phyloP scores from a whole-genome alignment of 139 green algal species.

The Limnomonas spitsbergensis region DNA sequence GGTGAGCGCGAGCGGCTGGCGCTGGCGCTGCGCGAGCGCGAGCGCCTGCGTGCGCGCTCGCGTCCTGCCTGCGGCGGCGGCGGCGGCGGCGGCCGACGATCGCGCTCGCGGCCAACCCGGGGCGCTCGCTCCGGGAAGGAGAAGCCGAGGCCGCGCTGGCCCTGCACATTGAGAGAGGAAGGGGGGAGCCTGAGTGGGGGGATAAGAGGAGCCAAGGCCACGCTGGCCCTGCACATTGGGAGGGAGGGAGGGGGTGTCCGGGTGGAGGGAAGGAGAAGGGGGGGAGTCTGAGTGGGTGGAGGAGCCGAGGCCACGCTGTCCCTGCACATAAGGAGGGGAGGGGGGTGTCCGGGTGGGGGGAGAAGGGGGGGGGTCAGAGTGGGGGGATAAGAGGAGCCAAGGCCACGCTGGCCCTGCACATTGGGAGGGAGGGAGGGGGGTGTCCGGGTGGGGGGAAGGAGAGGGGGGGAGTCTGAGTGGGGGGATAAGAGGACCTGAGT shows the following conservation, averaged over 20 bases:
- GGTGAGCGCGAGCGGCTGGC: constrained; percentile 10
- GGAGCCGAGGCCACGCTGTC: constrained; percentile 48
- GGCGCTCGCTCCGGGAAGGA: not conserved
- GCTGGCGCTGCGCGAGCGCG: constrained; percentile 4
- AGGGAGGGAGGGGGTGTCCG: too few species aligned
- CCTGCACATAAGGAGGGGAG: too few species aligned
- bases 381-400: constrained; percentile 46
- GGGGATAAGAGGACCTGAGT: constrained; percentile 52
- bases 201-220: constrained; percentile 47
- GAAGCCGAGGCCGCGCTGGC: constrained; percentile 49
- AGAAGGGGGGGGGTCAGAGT: too few species aligned
- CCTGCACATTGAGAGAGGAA: too few species aligned
- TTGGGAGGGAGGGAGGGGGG: too few species aligned
- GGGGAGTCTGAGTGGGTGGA: too few species aligned
- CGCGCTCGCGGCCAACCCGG: too few species aligned
- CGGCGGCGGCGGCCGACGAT: not conserved
- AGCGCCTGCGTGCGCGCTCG: constrained; percentile 17
- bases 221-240: constrained; percentile 14
- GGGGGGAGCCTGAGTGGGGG: too few species aligned
- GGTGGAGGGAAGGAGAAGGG: too few species aligned
- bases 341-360: too few species aligned
- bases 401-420: constrained; percentile 26
- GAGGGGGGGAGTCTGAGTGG: too few species aligned
- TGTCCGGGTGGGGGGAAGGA: too few species aligned
- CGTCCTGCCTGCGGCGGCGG: not conserved